Conservation (phyloP, 1,284 basidiomycete species). For the Omphalotus olearius region DNA sequence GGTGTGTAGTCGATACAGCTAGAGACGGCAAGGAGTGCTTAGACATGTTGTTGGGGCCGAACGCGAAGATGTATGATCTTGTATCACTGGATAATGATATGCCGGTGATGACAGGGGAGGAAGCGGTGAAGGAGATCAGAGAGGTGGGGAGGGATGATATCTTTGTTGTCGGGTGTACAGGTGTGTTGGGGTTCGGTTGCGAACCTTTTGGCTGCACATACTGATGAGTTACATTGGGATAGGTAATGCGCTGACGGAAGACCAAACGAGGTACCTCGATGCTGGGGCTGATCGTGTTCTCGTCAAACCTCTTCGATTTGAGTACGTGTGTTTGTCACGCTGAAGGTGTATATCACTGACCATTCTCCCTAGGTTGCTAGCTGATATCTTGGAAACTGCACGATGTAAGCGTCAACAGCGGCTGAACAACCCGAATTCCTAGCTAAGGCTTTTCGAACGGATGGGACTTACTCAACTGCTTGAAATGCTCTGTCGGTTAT, state of each 20-base stretch:
- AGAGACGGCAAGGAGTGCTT: slow-evolving; percentile 48
- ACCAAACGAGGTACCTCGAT: slow-evolving; percentile 13
- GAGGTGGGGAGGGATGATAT: slow-evolving; percentile 19
- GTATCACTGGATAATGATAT: slow-evolving; percentile 24
- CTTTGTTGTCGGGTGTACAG: slow-evolving; percentile 16
- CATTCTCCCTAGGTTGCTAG: not conserved
- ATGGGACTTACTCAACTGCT: too few relatives aligned
- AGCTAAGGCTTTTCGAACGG: too few relatives aligned
- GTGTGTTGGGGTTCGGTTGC: not conserved
- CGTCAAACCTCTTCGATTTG: slow-evolving; percentile 13
- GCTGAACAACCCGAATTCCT: not conserved
- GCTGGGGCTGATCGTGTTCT: slow-evolving; percentile 15
- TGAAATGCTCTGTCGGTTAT: too few relatives aligned
- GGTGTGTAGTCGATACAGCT: slow-evolving; percentile 42
- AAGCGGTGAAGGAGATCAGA: slow-evolving; percentile 24
- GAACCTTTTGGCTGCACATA: not conserved
- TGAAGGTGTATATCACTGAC: too few relatives aligned
- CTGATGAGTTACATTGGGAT: not conserved
- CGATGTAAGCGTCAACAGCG: slow-evolving; percentile 5
- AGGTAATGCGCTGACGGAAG: slow-evolving; percentile 15
- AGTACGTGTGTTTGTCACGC: slow-evolving; percentile 1
- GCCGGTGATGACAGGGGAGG: slow-evolving; percentile 27
- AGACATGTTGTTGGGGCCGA: slow-evolving; percentile 33
- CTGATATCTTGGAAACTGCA: slow-evolving; percentile 8
- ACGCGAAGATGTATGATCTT: slow-evolving; percentile 20